Evolutionary conservation across 352 stramenopile species (phyloP).

Genomic region (Globisporangium okanoganense): DNA sequence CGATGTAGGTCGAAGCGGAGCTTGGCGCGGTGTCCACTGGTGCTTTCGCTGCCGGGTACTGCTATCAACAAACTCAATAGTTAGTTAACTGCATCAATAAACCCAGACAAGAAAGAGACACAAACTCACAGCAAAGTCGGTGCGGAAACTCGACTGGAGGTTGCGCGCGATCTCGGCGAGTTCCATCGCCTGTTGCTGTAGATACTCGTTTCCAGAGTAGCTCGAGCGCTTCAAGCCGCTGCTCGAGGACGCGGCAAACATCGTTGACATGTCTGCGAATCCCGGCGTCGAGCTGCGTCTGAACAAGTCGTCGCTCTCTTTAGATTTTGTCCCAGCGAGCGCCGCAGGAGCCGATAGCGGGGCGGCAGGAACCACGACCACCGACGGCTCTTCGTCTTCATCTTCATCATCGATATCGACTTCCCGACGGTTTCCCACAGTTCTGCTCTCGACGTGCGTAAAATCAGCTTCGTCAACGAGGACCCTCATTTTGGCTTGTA

Average conservation of each 20-base stretch:
- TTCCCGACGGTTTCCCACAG: neutral
- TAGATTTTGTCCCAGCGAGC: slow-evolving; percentile 2
- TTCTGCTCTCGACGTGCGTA: neutral
- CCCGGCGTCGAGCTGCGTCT: neutral
- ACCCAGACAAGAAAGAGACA: neutral
- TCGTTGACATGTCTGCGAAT: slow-evolving; percentile 21
- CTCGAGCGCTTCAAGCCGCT: slow-evolving; percentile 25
- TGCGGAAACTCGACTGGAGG: slow-evolving; percentile 47
- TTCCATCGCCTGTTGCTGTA: slow-evolving; percentile 62
- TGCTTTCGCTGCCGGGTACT: neutral
- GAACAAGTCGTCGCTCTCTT: slow-evolving; percentile 9
- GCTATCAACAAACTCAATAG: neutral
- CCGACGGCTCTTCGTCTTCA: slow-evolving; percentile 7
- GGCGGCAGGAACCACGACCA: neutral
- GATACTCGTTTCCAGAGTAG: slow-evolving; percentile 33
- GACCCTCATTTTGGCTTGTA: neutral
- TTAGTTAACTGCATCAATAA: neutral
- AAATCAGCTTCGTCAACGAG: neutral
- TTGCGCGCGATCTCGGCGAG: slow-evolving; percentile 59
- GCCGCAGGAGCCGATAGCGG: slow-evolving; percentile 14
- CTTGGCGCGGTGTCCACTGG: slow-evolving; percentile 23
- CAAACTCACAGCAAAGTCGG: slow-evolving; percentile 14
- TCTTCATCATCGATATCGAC: slow-evolving; percentile 10
- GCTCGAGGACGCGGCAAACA: slow-evolving; percentile 3
- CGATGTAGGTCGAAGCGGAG: slow-evolving; percentile 26